Conservation (phyloP, 2,329 filamentous ascomycete genomes). For the Gnomoniopsis smithogilvyi region DNA sequence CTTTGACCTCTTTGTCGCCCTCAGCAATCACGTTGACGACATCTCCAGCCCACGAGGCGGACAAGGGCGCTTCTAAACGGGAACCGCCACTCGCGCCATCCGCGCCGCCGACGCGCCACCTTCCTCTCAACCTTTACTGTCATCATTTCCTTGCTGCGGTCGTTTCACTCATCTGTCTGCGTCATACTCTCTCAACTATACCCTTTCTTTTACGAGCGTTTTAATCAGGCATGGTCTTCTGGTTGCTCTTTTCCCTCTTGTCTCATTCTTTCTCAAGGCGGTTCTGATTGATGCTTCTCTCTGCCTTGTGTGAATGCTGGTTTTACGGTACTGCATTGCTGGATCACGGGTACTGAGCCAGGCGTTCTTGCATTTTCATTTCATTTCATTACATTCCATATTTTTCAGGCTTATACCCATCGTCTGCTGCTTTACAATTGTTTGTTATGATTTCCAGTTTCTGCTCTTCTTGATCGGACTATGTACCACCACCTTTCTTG, state of each 20-base stretch:
- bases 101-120: background rate
- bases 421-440: background rate
- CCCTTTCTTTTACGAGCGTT: background rate
- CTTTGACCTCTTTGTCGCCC: conserved; percentile 90
- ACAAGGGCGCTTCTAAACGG: conserved; percentile 3
- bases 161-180: background rate
- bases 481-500: conserved; percentile 6
- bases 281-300: background rate
- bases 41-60: conserved; percentile 51
- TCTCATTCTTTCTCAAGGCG: conserved; percentile 1
- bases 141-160: background rate
- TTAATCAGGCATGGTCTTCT: conserved; percentile 11
- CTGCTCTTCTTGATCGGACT: background rate
- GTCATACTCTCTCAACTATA: background rate
- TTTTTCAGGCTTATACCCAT: conserved; percentile 7
- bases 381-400: background rate
- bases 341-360: background rate
- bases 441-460: background rate
- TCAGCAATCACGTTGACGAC: conserved; percentile 85
- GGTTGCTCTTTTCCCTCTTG: conserved; percentile 11
- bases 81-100: background rate
- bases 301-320: conserved; percentile 6
- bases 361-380: conserved; percentile 3
- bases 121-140: background rate
- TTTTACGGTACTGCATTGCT: conserved; percentile 12